Percentiles rank a stretch among this genome's conserved stretches.
Conservation (phyloP, 352 stramenopile genomes). For the Pythium grandisporangium region DNA sequence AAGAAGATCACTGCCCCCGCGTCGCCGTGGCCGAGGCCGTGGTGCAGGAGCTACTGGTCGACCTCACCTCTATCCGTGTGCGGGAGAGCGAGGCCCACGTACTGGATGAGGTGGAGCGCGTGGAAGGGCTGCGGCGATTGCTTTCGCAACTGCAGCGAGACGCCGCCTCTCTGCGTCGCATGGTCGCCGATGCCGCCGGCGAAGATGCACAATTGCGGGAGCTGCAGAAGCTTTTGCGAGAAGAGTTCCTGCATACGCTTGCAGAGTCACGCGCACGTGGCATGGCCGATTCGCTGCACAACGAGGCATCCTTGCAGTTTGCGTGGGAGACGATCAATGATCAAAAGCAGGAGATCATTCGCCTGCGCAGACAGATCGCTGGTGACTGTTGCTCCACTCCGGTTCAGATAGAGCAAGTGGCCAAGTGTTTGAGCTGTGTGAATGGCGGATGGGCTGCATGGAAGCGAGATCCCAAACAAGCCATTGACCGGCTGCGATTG, state of each 20-base stretch:
- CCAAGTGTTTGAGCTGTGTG: too few species aligned
- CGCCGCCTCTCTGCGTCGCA: constrained; percentile 15
- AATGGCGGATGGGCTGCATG: background rate
- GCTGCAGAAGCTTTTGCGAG: constrained; percentile 35
- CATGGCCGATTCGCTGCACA: constrained; percentile 15
- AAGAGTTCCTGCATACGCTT: constrained; percentile 42
- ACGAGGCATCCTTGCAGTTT: constrained; percentile 63
- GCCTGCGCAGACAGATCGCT: constrained; percentile 43
- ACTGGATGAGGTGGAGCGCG: constrained; percentile 46
- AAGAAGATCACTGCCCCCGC: constrained; percentile 17
- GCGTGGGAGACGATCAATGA: constrained; percentile 69
- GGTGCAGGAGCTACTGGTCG: constrained; percentile 55
- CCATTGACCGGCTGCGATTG: constrained; percentile 39
- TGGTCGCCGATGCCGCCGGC: constrained; percentile 18
- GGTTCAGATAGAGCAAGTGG: too few species aligned
- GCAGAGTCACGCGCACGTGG: constrained; percentile 5
- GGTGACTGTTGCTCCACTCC: too few species aligned
- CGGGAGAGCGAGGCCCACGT: constrained; percentile 45
- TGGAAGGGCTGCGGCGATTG: constrained; percentile 42
- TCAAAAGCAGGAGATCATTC: constrained; percentile 59
- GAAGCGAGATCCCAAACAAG: constrained; percentile 6
- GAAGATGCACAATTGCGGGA: constrained; percentile 45
- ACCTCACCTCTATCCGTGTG: constrained; percentile 35
- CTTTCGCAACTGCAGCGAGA: constrained; percentile 33
- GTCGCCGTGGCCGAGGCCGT: constrained; percentile 53